These are phyloP conservation scores for Aquanectria penicillioides DNA, from an alignment of 2,329 filamentous ascomycete species.

Conservation along the genomic window DNA sequence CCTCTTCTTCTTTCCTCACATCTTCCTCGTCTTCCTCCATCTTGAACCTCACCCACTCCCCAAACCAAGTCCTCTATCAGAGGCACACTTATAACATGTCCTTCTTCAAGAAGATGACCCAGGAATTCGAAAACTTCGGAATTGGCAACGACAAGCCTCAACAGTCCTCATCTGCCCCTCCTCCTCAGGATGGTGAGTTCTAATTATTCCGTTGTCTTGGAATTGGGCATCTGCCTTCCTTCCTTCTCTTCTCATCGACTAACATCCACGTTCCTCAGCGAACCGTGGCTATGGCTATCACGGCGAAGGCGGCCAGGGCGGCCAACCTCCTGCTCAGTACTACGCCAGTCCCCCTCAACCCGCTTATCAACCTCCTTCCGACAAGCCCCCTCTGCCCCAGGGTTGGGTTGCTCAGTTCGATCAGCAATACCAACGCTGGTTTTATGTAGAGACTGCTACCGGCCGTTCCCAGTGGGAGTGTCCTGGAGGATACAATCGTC, in stretches of 20 bases:
- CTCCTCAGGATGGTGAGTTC: conserved; percentile 33
- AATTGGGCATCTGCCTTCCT: too few species aligned
- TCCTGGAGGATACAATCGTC: conserved; percentile 48
- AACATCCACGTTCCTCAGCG: conserved; percentile 21
- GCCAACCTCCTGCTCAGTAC: conserved; percentile 51
- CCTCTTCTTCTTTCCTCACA: not conserved
- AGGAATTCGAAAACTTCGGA: conserved; percentile 58
- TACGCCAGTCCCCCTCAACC: conserved; percentile 41
- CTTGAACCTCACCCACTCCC: not conserved
- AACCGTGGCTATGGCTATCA: conserved; percentile 41
- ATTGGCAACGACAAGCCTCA: conserved; percentile 50
- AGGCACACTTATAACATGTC: conserved; percentile 49
- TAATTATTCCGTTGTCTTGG: too few species aligned
- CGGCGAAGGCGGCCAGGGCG: conserved; percentile 32
- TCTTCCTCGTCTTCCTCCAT: not conserved
- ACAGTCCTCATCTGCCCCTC: conserved; percentile 22
- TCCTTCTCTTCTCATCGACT: not conserved
- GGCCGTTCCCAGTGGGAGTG: conserved; percentile 73
- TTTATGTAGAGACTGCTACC: conserved; percentile 70
- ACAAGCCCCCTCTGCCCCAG: conserved; percentile 62
- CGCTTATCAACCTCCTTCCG: conserved; percentile 47
- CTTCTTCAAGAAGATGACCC: conserved; percentile 55
- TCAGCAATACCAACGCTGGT: conserved; percentile 68
- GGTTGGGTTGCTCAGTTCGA: conserved; percentile 75
- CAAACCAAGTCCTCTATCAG: conserved; percentile 20